A percentile compares a stretch with the other conserved stretches of the same genome.
These are phyloP conservation scores for Borovskyia barvae DNA, from an alignment of 208 protist genomes.

Conservation along the genomic window DNA sequence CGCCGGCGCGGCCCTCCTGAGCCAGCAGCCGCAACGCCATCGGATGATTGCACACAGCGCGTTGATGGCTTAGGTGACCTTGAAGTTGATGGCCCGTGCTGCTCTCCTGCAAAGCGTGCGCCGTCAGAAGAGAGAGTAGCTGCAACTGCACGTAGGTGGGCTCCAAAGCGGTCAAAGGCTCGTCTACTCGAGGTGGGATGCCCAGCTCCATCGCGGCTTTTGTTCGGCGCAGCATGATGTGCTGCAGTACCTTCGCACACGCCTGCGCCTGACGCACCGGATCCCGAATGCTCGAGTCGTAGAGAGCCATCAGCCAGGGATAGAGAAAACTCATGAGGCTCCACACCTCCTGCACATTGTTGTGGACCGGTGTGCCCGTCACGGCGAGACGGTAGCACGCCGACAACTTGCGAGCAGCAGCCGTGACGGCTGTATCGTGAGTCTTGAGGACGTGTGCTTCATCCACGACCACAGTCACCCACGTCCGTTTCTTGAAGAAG, in stretches of 20 bases:
- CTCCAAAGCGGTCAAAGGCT: slow-evolving; percentile 58
- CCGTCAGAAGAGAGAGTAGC: slow-evolving; percentile 62
- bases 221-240: slow-evolving; percentile 95
- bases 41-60: slow-evolving; percentile 84
- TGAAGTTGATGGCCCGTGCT: slow-evolving; percentile 30
- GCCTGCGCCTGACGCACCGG: slow-evolving; percentile 64
- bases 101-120: slow-evolving; percentile 45
- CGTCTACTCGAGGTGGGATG: slow-evolving; percentile 95
- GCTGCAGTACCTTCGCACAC: slow-evolving; percentile 64
- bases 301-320: slow-evolving; percentile 65
- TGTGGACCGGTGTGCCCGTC: slow-evolving; percentile 97
- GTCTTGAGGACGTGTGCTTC: slow-evolving; percentile 97
- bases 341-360: slow-evolving; percentile 96
- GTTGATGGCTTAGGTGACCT: slow-evolving; percentile 73
- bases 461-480: slow-evolving; percentile 94
- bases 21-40: slow-evolving; percentile 70
- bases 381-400: slow-evolving; percentile 83
- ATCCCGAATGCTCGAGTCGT: slow-evolving; percentile 36
- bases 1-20: slow-evolving; percentile 28
- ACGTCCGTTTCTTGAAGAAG: slow-evolving; percentile 87
- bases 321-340: slow-evolving; percentile 96
- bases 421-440: slow-evolving; percentile 57
- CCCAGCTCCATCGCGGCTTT: slow-evolving; percentile 97
- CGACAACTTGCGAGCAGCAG: slow-evolving; percentile 65
- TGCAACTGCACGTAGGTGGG: slow-evolving; percentile 79